phyloP scores from a whole-genome alignment of 495 filamentous ascomycete species.

The Lentithecium fluviatile region DNA sequence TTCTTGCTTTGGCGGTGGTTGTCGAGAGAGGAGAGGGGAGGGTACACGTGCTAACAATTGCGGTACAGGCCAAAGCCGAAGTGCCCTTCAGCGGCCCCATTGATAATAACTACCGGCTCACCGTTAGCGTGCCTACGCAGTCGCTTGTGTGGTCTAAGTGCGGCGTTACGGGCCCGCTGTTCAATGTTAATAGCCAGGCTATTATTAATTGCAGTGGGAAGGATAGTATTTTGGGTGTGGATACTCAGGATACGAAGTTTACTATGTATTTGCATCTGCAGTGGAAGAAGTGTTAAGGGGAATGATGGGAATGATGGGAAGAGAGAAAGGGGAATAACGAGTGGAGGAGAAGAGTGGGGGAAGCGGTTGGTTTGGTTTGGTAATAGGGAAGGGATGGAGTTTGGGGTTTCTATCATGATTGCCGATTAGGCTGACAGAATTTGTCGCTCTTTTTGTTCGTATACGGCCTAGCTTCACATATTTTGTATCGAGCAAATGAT shows the following conservation, averaged over 20 bases:
- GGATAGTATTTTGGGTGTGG: conserved; percentile 15
- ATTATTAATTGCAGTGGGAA: conserved; percentile 5
- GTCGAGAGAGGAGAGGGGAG: too few species aligned
- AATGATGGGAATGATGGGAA: too few species aligned
- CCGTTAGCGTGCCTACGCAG: conserved; percentile 1
- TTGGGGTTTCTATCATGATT: too few species aligned
- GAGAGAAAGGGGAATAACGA: too few species aligned
- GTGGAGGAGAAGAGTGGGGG: not conserved
- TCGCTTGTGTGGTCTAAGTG: conserved; percentile 17
- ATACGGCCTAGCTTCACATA: too few species aligned
- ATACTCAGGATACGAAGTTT: conserved; percentile 26
- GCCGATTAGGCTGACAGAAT: too few species aligned
- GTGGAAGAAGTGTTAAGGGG: conserved; percentile 11
- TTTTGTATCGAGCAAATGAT: too few species aligned
- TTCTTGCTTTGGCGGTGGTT: too few species aligned
- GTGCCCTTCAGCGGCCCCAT: conserved; percentile 17
- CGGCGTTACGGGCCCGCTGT: conserved; percentile 18
- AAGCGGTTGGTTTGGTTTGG: not conserved
- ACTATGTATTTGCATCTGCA: conserved; percentile 15
- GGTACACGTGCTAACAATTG: not conserved
- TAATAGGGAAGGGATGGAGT: too few species aligned
- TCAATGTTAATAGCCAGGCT: conserved; percentile 14
- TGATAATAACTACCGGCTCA: conserved; percentile 19
- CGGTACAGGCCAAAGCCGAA: conserved; percentile 1
- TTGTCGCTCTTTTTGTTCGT: too few species aligned